Evolutionary conservation across 1,139 yeast species (phyloP), one percentile per base, ranked within the genome.

Genomic region (Chernovozyma sophiae-reginae): DNA sequence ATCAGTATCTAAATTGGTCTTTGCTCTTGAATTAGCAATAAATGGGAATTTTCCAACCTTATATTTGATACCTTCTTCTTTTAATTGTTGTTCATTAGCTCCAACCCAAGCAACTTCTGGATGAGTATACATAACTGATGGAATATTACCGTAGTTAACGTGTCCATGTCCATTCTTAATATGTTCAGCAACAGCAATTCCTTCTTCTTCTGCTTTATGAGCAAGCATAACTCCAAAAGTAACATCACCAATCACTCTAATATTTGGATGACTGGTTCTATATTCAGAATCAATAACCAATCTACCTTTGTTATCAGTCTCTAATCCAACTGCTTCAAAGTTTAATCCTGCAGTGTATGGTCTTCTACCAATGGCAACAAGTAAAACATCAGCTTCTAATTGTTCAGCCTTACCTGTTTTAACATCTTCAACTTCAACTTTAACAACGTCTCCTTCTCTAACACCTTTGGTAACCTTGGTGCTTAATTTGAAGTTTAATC

Each of bases 31-130:
- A 79, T 94, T 94, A 56, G 99, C 99, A 55, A 86, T 74, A 74
- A 92, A 94, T 61, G 97, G 96, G 89, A 92, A 92, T 71, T 92
- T 92, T 61, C 99, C 99, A 44, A 86, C 78, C 66, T 84, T 90
- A 79, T 85, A 94, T 53, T 82, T 76, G 64, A 89, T 80, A 51
- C 97, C 97, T 55, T 89, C 87, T 53, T 80, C 94, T 77, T 92
- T 92, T 63, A 90, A 78, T 69, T 92, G 94, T 72, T 94, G 85
- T 72, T 94, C 99, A 55, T 80, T 85, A 67, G 85, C 86, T 54
- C 99, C 99, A 48, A 86, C 96, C 97, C 97, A 92, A 36, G 97
- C 97, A 48, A 92, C 96, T 73, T 92, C 98, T 48, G 98, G 98
- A 69, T 89, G 97, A 35, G 97, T 82, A 77, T 92, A 92, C 97